Evolutionary conservation across 1,139 yeast genomes (phyloP).

Genomic region (Yamadazyma sp.): DNA sequence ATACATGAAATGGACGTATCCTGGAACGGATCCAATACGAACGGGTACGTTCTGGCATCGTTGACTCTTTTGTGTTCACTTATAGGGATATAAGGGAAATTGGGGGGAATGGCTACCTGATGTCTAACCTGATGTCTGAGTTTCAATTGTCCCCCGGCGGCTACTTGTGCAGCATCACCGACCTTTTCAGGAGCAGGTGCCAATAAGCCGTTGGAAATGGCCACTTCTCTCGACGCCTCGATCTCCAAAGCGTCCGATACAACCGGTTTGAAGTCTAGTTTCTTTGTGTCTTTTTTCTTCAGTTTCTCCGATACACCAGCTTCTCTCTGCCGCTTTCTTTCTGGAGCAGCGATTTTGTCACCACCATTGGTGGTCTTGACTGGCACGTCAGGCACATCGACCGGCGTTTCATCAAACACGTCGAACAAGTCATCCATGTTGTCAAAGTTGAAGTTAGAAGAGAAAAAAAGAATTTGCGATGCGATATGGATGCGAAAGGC

Average conservation of each 20-base stretch:
- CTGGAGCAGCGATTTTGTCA: slow-evolving; percentile 7
- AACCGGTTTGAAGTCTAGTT: slow-evolving; percentile 53
- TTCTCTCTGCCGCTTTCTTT: slow-evolving; percentile 11
- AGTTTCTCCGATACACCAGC: slow-evolving; percentile 11
- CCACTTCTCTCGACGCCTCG: slow-evolving; percentile 87
- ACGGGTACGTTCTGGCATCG: slow-evolving; percentile 89
- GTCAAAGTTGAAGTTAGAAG: slow-evolving; percentile 6
- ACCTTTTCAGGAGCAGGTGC: slow-evolving; percentile 22
- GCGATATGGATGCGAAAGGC: slow-evolving; percentile 3
- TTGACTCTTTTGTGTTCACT: slow-evolving; percentile 73
- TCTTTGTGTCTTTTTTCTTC: slow-evolving; percentile 19
- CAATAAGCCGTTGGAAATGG: slow-evolving; percentile 71
- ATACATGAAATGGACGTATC: slow-evolving; percentile 93
- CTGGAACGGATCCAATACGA: slow-evolving; percentile 92
- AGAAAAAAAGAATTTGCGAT: slow-evolving; percentile 13
- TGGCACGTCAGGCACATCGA: slow-evolving; percentile 34
- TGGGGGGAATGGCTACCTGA: slow-evolving; percentile 95
- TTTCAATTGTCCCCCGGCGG: slow-evolving; percentile 56
- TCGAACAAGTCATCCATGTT: slow-evolving; percentile 59
- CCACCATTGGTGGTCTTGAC: slow-evolving; percentile 1
- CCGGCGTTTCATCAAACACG: slow-evolving; percentile 62
- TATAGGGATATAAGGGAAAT: slow-evolving; percentile 83
- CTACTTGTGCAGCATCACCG: slow-evolving; percentile 20
- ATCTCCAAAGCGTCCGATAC: slow-evolving; percentile 89
- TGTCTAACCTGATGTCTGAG: slow-evolving; percentile 93